Base-by-base conservation (phyloP, 495 filamentous ascomycete species). In the Xylaria castorea region DNA sequence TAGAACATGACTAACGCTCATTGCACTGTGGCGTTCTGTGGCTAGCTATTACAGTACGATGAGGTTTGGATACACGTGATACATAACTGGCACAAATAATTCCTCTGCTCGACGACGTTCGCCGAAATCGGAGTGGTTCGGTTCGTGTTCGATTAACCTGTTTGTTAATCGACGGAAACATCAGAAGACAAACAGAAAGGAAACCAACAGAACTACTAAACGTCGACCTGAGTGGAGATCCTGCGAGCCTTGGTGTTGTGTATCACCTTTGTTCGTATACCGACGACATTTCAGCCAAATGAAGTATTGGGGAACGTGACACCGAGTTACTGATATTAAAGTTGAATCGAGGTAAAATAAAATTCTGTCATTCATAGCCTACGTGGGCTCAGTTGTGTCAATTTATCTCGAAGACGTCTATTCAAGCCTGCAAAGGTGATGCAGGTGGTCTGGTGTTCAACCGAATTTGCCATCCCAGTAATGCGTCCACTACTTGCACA, bases 291-390 rank as follows among this genome's bases (percentile, higher is more conserved):
- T 32, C 30, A 16, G 8, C 7, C 36, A 48, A 42, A 34, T 42
- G 6, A 66, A 53, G 64, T 66, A 66, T 65, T 65, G 46, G 46
- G 27, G 64, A 66, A 18, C 11, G 64, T 66, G 14, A 32, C 32
- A 53, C 64, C 30, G 30, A 18, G 7, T 11, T 48, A 22, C 42
- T 48, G 7, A 1, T 25, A 22, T 32, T 5, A 27, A 4, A 25
- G 20, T 25, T 14, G 12, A 12, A 48, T 9, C 42, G 18, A 27
- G 14, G 5, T n/a, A 27, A 9, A 27, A 30, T 14, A 50, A 32
- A 0, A 8, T 40, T 4, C 9, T 22, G 1, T 36, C 14, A 12
- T 25, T 25, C 36, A 42, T 30, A 42, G 6, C 27, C 22, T 34
- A 36, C 3, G 30, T 20, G 18, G 7, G n/a, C 20, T 36, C n/a